Percentiles rank a stretch among this genome's conserved stretches.
Conservation (phyloP, 495 filamentous ascomycete genomes). For the Cetradonia linearis region DNA sequence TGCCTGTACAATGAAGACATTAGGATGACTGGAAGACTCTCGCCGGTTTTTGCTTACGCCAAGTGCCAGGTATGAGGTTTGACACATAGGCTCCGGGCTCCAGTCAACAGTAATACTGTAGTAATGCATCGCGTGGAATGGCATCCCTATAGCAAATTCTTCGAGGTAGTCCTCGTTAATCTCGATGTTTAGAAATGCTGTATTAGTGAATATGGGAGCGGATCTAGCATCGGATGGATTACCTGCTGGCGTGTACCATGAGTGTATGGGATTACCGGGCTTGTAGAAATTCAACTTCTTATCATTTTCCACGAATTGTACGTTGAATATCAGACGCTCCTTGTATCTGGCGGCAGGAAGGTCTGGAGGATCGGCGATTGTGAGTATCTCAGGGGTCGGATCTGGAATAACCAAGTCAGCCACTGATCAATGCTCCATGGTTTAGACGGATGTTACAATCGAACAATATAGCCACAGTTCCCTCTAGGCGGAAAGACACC, state of each 20-base stretch:
- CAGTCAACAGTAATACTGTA: not conserved
- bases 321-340: slow-evolving; percentile 9
- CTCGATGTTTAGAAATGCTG: slow-evolving; percentile 12
- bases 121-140: slow-evolving; percentile 16
- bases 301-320: slow-evolving; percentile 16
- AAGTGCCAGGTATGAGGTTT: slow-evolving; percentile 18
- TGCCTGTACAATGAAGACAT: slow-evolving; percentile 28
- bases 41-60: slow-evolving; percentile 4
- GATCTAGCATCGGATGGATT: slow-evolving; percentile 4
- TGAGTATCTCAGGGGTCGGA: slow-evolving; percentile 5
- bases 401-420: slow-evolving; percentile 11
- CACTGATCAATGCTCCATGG: not conserved
- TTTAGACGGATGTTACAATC: not conserved
- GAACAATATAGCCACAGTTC: not conserved
- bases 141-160: slow-evolving; percentile 17
- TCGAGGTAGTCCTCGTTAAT: not conserved
- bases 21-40: not conserved
- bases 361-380: slow-evolving; percentile 13
- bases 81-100: slow-evolving; percentile 9
- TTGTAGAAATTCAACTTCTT: slow-evolving; percentile 16
- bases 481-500: not conserved
- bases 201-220: slow-evolving; percentile 3
- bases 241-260: slow-evolving; percentile 8
- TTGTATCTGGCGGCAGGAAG: not conserved
- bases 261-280: slow-evolving; percentile 18